Percentiles rank a stretch among this genome's conserved stretches.
These are phyloP conservation scores for Chenopodium album DNA, from an alignment of 148 eudicot genomes.

Conservation along the genomic window DNA sequence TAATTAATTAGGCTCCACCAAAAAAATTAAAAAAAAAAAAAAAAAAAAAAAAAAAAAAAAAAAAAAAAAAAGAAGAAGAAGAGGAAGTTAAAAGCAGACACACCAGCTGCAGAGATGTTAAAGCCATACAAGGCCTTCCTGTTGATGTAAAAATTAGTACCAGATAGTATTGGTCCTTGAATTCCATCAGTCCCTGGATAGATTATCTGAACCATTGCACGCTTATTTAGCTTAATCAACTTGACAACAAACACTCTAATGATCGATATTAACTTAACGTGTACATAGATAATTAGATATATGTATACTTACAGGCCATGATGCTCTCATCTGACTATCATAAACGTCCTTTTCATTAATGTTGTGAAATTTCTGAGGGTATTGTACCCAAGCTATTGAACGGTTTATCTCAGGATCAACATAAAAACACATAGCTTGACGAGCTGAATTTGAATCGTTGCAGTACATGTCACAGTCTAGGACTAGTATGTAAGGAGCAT, in stretches of 20 bases:
- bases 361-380: slow-evolving; percentile 41
- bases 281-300: too few species aligned
- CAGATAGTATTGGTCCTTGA: slow-evolving; percentile 48
- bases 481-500: slow-evolving; percentile 35
- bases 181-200: slow-evolving; percentile 62
- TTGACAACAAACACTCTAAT: too few species aligned
- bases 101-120: slow-evolving; percentile 7
- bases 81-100: neutral
- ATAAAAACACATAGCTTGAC: slow-evolving; percentile 48
- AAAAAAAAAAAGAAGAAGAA: neutral
- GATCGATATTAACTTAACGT: too few species aligned
- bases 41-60: neutral
- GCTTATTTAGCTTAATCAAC: neutral
- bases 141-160: slow-evolving; percentile 60
- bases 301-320: slow-evolving; percentile 26
- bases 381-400: slow-evolving; percentile 42
- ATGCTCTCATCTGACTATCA: slow-evolving; percentile 38
- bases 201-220: slow-evolving; percentile 6
- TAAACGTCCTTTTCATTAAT: slow-evolving; percentile 38
- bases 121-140: slow-evolving; percentile 52
- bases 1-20: neutral
- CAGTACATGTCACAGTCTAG: slow-evolving; percentile 53
- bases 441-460: slow-evolving; percentile 39
- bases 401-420: slow-evolving; percentile 30
- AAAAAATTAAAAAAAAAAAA: neutral